Evolutionary conservation across 169 alveolate species (phyloP).

Genomic region (Plasmodium gaboni): DNA sequence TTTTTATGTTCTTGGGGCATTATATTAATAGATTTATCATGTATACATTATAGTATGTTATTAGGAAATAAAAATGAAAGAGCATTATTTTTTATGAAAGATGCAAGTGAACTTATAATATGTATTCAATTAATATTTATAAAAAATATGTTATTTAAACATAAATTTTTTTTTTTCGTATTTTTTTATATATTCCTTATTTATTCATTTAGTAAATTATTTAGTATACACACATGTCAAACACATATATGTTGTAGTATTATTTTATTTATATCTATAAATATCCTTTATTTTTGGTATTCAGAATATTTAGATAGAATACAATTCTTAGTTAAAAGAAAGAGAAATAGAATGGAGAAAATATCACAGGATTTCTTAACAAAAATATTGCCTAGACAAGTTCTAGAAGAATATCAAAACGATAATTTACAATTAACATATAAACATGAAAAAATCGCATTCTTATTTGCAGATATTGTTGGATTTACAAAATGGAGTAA

Average conservation of each 20-base stretch:
- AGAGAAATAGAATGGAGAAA: slow-evolving; percentile 89
- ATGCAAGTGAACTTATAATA: slow-evolving; percentile 78
- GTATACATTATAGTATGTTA: slow-evolving; percentile 52
- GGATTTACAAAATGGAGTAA: slow-evolving; percentile 97
- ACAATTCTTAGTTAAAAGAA: slow-evolving; percentile 88
- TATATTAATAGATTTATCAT: slow-evolving; percentile 46
- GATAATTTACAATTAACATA: slow-evolving; percentile 89
- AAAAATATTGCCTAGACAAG: slow-evolving; percentile 93
- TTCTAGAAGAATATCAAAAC: slow-evolving; percentile 90
- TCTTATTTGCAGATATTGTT: slow-evolving; percentile 98
- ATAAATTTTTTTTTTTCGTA: slow-evolving; percentile 85
- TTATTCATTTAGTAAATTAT: slow-evolving; percentile 84
- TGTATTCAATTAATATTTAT: slow-evolving; percentile 85
- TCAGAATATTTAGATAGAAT: slow-evolving; percentile 90
- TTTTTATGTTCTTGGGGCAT: slow-evolving; percentile 73
- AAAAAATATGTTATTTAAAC: slow-evolving; percentile 87
- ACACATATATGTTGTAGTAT: slow-evolving; percentile 76
- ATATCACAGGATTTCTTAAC: slow-evolving; percentile 89
- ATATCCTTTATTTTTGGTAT: slow-evolving; percentile 83
- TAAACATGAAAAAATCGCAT: slow-evolving; percentile 96
- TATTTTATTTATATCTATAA: slow-evolving; percentile 79
- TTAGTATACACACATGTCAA: slow-evolving; percentile 74
- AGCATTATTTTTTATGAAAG: slow-evolving; percentile 64
- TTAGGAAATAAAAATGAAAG: slow-evolving; percentile 23
- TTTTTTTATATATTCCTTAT: slow-evolving; percentile 84